Evolutionary conservation across 1,139 yeast species (phyloP), one percentile per base, ranked within the genome.

Genomic region (Pichia sp.): DNA sequence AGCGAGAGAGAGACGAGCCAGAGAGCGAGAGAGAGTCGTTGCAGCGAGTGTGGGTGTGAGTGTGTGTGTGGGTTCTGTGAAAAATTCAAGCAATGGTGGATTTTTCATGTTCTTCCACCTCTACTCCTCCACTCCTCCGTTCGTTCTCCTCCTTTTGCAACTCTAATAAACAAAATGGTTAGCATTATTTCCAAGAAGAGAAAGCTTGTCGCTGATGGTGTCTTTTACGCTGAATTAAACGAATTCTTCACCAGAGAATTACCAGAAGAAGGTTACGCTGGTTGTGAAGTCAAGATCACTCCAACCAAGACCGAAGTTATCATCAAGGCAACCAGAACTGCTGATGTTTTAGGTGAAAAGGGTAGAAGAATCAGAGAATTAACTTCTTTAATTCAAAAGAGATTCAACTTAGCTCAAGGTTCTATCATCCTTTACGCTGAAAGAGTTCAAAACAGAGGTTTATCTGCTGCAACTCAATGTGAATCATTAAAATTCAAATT

Each of bases 191-290:
- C 89, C 67, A 81, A 81, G 74, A 80, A 79, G 70, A 81, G 88
- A 80, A 82, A 81, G 81, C 75, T 81, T 64, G 96, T 89, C 72
- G 96, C 96, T 73, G 99, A 91, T 79, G 99, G 99, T 85, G 99
- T 91, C 67, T 86, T 91, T 82, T 91, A 83, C 94, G 99, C 99
- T 74, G 99, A 91, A 78, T 79, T 91, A 69, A 91, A 91, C 83
- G 98, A 91, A 79, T 91, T 91, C 93, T 93, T 91, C 86, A 86
- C 97, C 80, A 88, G 97, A 78, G 98, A 91, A 75, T 84, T 91
- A 68, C 95, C 98, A 64, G 98, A 91, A 77, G 96, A 91, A 77
- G 99, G 99, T 68, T 91, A 91, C 81, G 93, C 98, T 64, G 99
- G 99, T 77, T 96, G 91, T 66, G 98, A 93, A 77, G 96, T 93